Base-by-base conservation (phyloP, 2,329 filamentous ascomycete genomes). In the Diaporthe sp. region DNA sequence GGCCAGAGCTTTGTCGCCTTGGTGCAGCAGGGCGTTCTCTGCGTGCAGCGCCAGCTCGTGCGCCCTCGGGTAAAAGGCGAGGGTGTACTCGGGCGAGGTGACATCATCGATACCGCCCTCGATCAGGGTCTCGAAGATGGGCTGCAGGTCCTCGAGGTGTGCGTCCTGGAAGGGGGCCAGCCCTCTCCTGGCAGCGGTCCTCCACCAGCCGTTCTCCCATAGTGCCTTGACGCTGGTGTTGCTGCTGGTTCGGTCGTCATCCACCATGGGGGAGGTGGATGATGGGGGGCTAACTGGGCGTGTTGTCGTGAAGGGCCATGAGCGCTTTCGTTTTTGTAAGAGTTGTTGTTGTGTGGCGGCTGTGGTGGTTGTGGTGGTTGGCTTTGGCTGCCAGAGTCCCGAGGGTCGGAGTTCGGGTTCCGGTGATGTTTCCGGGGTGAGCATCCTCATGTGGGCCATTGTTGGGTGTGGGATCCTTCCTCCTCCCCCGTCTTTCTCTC, bases 181-280 rank as follows among this genome's bases (percentile, higher is more conserved):
- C n/a, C 51, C 42, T 27, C 53, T n/a, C 79, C 88, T 73, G 83
- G 92, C 91, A 7, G 91, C 91, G 77, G 88, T 85, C 82, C 92
- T 92, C 93, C 93, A 95, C 82, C 94, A 94, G 10, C 94, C 94
- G 9, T 91, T 93, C 83, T 94, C 92, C 93, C 94, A 95, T 37
- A 94, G 83, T 13, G 88, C 87, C 79, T 88, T 85, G 77, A 92
- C 25, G 27, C 63, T 39, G 32, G 35, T 59, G 32, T 4, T 65
- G 61, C 42, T 91, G 32, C 88, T 88, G 44, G 86, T 84, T 77
- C 92, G 89, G 3, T 7, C 17, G 17, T 44, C 42, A 44, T 44
- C 42, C 44, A 79, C 92, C 63, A 53, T 2, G 44, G 30, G 37
- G 42, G 50, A 53, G 32, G 63, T 22, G 8, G 63, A 51, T n/a